These are phyloP conservation scores for Bacterosira constricta DNA, from an alignment of 108 stramenopile species.

Conservation along the genomic window DNA sequence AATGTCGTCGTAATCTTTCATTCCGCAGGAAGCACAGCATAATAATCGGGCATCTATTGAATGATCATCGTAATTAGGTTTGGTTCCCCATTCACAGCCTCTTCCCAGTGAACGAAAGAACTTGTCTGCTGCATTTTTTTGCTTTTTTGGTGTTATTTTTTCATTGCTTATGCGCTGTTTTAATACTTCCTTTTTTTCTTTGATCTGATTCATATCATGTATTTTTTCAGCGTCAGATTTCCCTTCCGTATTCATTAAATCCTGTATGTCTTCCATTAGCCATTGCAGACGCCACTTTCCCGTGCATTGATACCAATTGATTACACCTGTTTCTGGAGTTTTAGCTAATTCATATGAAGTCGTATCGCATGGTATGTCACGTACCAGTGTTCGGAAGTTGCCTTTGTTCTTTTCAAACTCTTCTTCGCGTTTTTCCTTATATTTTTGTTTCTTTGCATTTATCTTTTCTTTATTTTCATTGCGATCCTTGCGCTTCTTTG, in stretches of 20 bases:
- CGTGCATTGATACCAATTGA: slow-evolving; percentile 10
- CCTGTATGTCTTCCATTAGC: slow-evolving; percentile 6
- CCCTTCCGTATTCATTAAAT: too few relatives aligned
- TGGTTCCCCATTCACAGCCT: neutral
- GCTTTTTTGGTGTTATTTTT: neutral
- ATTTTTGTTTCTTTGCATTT: too few relatives aligned
- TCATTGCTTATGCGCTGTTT: too few relatives aligned
- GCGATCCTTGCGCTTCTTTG: too few relatives aligned
- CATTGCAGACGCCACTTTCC: slow-evolving; percentile 5
- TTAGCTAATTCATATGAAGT: slow-evolving; percentile 1
- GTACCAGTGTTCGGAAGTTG: neutral
- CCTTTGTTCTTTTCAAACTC: too few relatives aligned
- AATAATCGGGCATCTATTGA: neutral
- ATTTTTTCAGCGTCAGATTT: too few relatives aligned
- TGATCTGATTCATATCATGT: too few relatives aligned
- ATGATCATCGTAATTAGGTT: neutral
- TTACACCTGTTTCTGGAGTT: neutral
- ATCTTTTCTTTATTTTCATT: too few relatives aligned
- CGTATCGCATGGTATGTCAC: slow-evolving; percentile 12
- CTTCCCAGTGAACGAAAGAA: neutral
- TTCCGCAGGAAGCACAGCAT: neutral
- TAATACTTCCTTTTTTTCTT: too few relatives aligned
- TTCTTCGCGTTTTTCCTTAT: too few relatives aligned
- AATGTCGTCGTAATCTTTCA: neutral
- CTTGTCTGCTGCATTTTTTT: neutral